Evolutionary conservation across 371 early-diverging fungal species (phyloP).

Genomic region (Actinomortierella ambigua): DNA sequence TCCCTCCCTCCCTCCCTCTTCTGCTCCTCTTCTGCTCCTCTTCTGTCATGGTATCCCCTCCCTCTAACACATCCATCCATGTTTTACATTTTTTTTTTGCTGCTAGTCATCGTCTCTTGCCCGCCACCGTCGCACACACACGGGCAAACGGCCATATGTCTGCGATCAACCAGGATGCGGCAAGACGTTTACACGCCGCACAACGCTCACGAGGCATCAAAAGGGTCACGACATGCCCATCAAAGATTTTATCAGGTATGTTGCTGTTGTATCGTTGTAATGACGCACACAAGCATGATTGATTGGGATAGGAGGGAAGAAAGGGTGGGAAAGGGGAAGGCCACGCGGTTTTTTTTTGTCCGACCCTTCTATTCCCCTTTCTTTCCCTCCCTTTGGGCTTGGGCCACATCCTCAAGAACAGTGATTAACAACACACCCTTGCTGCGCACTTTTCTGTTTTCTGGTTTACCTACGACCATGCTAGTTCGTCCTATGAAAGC

Average conservation of each 20-base stretch:
- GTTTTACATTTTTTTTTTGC: background rate
- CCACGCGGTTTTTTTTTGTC: background rate
- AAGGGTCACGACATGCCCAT: slow-evolving; percentile 49
- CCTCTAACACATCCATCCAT: too few relatives aligned
- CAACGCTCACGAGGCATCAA: slow-evolving; percentile 69
- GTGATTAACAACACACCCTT: too few relatives aligned
- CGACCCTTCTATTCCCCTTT: background rate
- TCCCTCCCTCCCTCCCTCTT: background rate
- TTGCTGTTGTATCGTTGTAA: background rate
- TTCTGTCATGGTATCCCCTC: too few relatives aligned
- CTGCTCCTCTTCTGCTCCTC: background rate
- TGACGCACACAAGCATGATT: background rate
- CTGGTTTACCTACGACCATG: too few relatives aligned
- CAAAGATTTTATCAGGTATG: slow-evolving; percentile 42
- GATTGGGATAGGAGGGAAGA: too few relatives aligned
- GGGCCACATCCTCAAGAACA: background rate
- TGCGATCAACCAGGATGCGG: slow-evolving; percentile 54
- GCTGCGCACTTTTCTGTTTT: too few relatives aligned
- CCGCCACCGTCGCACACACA: slow-evolving; percentile 48
- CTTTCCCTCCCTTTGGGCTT: background rate
- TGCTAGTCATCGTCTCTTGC: slow-evolving; percentile 47
- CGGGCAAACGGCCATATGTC: slow-evolving; percentile 51
- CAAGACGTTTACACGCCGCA: slow-evolving; percentile 60
- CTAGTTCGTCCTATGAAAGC: too few relatives aligned
- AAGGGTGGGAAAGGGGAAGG: too few relatives aligned